phyloP scores from a whole-genome alignment of 352 stramenopile species.

The Phytopythium kandeliae region DNA sequence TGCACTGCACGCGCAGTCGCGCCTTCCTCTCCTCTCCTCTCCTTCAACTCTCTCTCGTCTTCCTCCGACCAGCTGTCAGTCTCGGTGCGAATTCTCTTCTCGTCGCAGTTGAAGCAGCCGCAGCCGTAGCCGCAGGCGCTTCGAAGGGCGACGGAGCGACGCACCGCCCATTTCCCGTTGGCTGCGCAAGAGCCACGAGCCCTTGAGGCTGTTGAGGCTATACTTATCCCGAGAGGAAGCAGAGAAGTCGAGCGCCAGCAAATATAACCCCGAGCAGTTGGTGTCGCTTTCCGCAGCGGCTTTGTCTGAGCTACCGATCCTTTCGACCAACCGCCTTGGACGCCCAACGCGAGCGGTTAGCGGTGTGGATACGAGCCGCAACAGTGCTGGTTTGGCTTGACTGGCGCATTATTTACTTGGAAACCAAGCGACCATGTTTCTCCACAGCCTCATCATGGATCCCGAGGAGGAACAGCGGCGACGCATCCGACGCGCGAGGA shows the following conservation, averaged over 20 bases:
- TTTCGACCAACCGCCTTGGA: too few species aligned
- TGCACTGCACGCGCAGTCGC: too few species aligned
- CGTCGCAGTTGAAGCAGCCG: not conserved
- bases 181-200: not conserved
- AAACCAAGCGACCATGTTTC: slow-evolving; percentile 23
- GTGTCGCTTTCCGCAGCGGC: too few species aligned
- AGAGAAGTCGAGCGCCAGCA: not conserved
- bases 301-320: too few species aligned
- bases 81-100: not conserved
- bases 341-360: not conserved
- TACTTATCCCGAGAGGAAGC: slow-evolving; percentile 6
- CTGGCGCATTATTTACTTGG: not conserved
- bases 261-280: slow-evolving; percentile 4
- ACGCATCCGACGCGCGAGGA: slow-evolving; percentile 37
- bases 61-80: not conserved
- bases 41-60: too few species aligned
- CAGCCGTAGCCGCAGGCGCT: not conserved
- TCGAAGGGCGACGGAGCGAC: not conserved
- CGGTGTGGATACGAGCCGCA: too few species aligned
- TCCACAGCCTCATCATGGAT: slow-evolving; percentile 39
- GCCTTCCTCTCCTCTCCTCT: not conserved
- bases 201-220: not conserved
- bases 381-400: not conserved
- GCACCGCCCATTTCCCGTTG: not conserved
- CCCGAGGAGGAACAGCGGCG: slow-evolving; percentile 43